Evolutionary conservation across 1,139 yeast genomes (phyloP), one percentile per base, ranked within the genome.

Genomic region (Debaryomyces udenii): DNA sequence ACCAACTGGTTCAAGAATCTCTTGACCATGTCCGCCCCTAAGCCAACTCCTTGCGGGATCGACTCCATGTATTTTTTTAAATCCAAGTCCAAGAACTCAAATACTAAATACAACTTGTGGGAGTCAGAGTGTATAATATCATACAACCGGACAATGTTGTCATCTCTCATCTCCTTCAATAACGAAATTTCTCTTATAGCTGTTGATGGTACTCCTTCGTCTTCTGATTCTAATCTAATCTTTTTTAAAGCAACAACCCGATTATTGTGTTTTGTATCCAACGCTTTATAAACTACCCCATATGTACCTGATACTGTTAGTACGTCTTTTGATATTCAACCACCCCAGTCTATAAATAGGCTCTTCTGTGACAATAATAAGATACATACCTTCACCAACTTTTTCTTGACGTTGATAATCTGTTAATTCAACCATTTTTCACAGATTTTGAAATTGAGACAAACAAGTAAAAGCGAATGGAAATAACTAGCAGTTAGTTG

Each of bases 121-220:
- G 94, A 84, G 66, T 91, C 98, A n/a, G 96, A 86, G 63, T 94
- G 99, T 46, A 94, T 96, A 53, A 94, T 93, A 62, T 94, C 96
- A 62, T 86, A 89, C 39, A 94, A 73, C 38, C 96, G 74, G 29
- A 93, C 97, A 49, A 93, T 91, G 64, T 91, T 90, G 53, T 87
- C 95, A 64, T 93, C 96, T 48, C 88, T 80, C 76, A 93, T 79
- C 64, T 94, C 99, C 64, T 93, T 93, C 53, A 93, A 74, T 37
- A 94, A 76, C 1, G 98, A 91, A 52, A 93, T 93, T 64, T 93
- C 99, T 52, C 99, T 78, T 48, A 93, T 93, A 2, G 99, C 98
- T 0, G 99, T 94, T 14, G 96, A 88, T 4, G 99, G 99, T 27
- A 93, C 98, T 31, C 99, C 99, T 66, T 93, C 99, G 64, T 91